Evolutionary conservation across 2,329 filamentous ascomycete species (phyloP), one percentile per base, ranked within the genome.

Genomic region (Penicillium brevicompactum): DNA sequence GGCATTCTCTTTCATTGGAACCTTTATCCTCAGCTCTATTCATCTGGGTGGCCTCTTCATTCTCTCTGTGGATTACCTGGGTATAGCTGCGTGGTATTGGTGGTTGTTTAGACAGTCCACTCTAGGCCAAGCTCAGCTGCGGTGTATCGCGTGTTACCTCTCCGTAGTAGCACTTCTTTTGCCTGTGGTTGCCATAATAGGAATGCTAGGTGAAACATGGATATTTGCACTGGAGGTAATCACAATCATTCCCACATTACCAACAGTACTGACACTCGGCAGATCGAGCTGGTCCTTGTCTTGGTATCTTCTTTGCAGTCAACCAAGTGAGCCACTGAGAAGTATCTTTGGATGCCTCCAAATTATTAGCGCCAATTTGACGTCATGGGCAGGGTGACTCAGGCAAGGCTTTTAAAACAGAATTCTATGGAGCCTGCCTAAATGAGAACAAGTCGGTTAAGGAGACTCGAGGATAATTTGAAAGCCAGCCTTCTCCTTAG

Each of bases 51-150:
- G n/a, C n/a, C n/a, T n/a, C n/a, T n/a, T n/a, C n/a, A n/a, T n/a
- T n/a, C n/a, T n/a, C n/a, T n/a, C n/a, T n/a, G n/a, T n/a, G n/a
- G n/a, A n/a, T n/a, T n/a, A n/a, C n/a, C n/a, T 47, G 1, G 5
- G 45, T 38, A n/a, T 47, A 38, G 45, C 21, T 47, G 21, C 21
- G n/a, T 47, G 32, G 45, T 47, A 38, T 47, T 47, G 32, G 45
- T 45, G n/a, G 43, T 32, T 45, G 10, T 32, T 45, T 45, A 7
- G 5, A 21, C 27, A 45, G 27, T 45, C 32, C 24, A 47, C 45
- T 7, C 6, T 16, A 22, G 45, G 31, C n/a, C 32, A 13, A 47
- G 32, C 14, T 38, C 8, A 40, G 45, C 31, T 32, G 31, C 31
- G 31, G 31, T 32, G 31, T 32, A 32, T 32, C 4, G 4, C 31